Conservation (phyloP, 2,329 filamentous ascomycete species). For the Dactylonectria estremocensis region DNA sequence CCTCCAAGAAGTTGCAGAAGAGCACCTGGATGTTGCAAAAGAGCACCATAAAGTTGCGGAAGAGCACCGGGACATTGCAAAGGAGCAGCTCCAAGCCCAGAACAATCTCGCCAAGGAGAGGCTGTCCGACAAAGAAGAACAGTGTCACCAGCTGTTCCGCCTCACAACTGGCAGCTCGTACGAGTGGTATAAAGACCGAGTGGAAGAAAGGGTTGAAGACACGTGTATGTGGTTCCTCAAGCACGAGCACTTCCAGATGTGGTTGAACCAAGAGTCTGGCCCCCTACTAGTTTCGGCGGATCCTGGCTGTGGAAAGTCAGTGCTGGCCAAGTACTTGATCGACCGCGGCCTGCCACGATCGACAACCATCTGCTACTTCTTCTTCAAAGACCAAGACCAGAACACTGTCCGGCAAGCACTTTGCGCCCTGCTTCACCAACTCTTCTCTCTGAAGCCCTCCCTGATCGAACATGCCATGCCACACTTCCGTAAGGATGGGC, state of each 20-base stretch:
- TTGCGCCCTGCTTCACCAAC: slow-evolving; percentile 58
- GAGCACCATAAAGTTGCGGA: too few species aligned
- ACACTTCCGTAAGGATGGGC: slow-evolving; percentile 45
- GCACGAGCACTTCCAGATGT: not conserved
- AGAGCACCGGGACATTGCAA: not conserved
- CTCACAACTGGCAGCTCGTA: slow-evolving; percentile 41
- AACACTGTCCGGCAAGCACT: slow-evolving; percentile 53
- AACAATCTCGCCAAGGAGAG: slow-evolving; percentile 20
- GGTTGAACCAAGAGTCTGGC: slow-evolving; percentile 41
- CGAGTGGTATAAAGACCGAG: slow-evolving; percentile 49
- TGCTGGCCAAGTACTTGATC: slow-evolving; percentile 47
- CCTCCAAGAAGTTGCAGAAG: too few species aligned
- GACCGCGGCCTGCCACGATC: slow-evolving; percentile 34
- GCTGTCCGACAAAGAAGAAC: slow-evolving; percentile 14
- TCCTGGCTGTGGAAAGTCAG: slow-evolving; percentile 58
- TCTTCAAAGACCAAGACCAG: slow-evolving; percentile 58
- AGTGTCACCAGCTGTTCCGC: slow-evolving; percentile 35
- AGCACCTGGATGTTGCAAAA: too few species aligned
- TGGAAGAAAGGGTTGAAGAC: slow-evolving; percentile 18
- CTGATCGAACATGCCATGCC: slow-evolving; percentile 53
- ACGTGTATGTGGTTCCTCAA: slow-evolving; percentile 6
- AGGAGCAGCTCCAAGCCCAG: slow-evolving; percentile 16
- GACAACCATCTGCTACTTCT: slow-evolving; percentile 59
- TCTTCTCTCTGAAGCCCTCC: slow-evolving; percentile 51
- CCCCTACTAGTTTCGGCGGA: slow-evolving; percentile 56